Percentiles rank a stretch among this genome's conserved stretches.
Evolutionary conservation across 805 yeast species (phyloP).

Genomic region (Kodamaea kaohsiungensis): DNA sequence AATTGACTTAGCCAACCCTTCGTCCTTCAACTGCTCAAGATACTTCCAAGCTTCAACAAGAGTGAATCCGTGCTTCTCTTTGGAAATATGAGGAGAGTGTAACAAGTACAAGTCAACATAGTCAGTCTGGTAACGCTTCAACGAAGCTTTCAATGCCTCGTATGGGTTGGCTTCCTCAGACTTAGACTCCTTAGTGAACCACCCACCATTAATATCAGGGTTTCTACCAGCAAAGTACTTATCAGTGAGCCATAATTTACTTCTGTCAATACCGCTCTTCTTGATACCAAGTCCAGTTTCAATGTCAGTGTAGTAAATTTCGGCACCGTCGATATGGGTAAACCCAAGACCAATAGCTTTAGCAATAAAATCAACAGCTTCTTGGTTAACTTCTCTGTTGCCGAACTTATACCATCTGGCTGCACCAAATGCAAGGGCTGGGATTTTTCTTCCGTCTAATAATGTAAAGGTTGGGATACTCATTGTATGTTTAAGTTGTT

Average conservation of each 20-base stretch:
- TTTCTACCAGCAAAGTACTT: conserved; percentile 40
- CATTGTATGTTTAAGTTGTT: conserved; percentile 7
- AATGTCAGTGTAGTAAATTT: conserved; percentile 55
- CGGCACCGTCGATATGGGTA: conserved; percentile 67
- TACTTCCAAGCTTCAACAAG: conserved; percentile 64
- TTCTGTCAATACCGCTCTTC: conserved; percentile 40
- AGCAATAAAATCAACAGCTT: conserved; percentile 44
- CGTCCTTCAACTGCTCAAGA: conserved; percentile 62
- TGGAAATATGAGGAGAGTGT: conserved; percentile 43
- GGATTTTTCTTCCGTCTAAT: conserved; percentile 37
- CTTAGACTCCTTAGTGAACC: background rate
- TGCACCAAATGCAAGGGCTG: conserved; percentile 47
- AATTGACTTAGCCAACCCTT: conserved; percentile 67
- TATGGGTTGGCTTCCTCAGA: conserved; percentile 30
- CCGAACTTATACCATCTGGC: conserved; percentile 42
- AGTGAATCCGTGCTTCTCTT: conserved; percentile 35
- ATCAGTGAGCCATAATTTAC: conserved; percentile 57
- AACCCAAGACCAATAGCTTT: conserved; percentile 53
- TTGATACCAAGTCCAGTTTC: conserved; percentile 57
- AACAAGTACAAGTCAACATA: conserved; percentile 54
- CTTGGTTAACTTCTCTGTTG: conserved; percentile 24
- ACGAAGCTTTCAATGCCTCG: conserved; percentile 38
- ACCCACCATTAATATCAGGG: background rate
- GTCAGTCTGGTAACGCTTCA: conserved; percentile 41
- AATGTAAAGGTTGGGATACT: conserved; percentile 20